These are phyloP conservation scores for Glycyrrhiza uralensis DNA, from an alignment of 306 rosid genomes.

Conservation along the genomic window DNA sequence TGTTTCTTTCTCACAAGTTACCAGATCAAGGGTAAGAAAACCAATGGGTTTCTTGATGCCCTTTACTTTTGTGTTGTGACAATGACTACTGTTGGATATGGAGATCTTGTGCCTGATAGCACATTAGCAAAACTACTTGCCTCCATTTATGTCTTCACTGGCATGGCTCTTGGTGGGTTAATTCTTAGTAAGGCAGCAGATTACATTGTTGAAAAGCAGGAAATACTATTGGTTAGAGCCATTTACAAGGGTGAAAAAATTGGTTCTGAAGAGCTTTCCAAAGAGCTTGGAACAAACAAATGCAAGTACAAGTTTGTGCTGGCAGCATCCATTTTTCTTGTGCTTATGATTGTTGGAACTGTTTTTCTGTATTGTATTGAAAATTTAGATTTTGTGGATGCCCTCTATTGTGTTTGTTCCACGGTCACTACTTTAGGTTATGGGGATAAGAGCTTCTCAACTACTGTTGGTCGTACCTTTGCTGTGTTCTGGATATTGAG, in stretches of 20 bases:
- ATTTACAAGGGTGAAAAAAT: slow-evolving; percentile 30
- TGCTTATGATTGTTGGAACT: slow-evolving; percentile 53
- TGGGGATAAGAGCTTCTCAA: slow-evolving; percentile 83
- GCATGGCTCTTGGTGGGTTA: slow-evolving; percentile 65
- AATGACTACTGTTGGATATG: slow-evolving; percentile 89
- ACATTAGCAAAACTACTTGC: slow-evolving; percentile 66
- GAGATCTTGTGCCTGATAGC: slow-evolving; percentile 79
- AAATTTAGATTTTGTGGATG: slow-evolving; percentile 51
- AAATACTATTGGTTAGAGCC: slow-evolving; percentile 52
- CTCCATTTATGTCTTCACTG: slow-evolving; percentile 66
- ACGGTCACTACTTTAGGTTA: slow-evolving; percentile 84
- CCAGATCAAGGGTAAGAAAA: slow-evolving; percentile 58
- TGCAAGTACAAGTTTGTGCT: slow-evolving; percentile 54
- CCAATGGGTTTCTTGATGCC: slow-evolving; percentile 64
- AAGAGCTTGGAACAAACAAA: slow-evolving; percentile 48
- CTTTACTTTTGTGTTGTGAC: slow-evolving; percentile 83
- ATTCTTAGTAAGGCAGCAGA: slow-evolving; percentile 77
- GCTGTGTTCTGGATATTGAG: slow-evolving; percentile 80
- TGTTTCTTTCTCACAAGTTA: slow-evolving; percentile 59
- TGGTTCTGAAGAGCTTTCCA: slow-evolving; percentile 36
- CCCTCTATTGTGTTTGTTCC: slow-evolving; percentile 78
- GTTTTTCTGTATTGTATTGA: slow-evolving; percentile 52
- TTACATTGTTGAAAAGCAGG: slow-evolving; percentile 77
- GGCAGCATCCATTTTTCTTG: slow-evolving; percentile 32
- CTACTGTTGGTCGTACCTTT: slow-evolving; percentile 52